Base-by-base conservation (phyloP, 129 eudicot genomes). In the Pulicaria dysenterica region DNA sequence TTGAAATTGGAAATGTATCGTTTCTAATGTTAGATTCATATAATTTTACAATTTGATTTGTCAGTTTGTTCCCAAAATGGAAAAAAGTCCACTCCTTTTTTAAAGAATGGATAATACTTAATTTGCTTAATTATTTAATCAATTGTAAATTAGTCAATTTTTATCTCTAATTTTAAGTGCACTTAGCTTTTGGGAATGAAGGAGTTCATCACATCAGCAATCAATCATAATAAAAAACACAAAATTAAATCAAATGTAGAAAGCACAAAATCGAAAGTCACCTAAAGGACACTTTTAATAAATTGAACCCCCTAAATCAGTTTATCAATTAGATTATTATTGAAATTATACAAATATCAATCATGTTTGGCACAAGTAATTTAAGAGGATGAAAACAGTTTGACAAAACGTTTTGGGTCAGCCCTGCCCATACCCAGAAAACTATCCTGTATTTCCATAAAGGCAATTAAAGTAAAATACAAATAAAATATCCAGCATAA, bases 251-350 rank as follows among this genome's bases (percentile, higher is more conserved):
- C 39, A 64, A 64, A 37, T 37, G 46, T 67, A 5, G n/a, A 37
- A 16, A 51, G 48, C 61, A 51, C 53, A 69, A 69, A 68, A 36
- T 47, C n/a, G 13, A 48, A 48, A 48, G 54, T 3, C 54, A 48
- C 54, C n/a, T 15, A 10, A 15, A 11, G 54, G 15, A 48, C 31
- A 24, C 1, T 13, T 17, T 55, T 55, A 3, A 17, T 55, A 38
- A 19, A 55, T 24, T 24, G 24, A 17, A 8, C 12, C 59, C 36
- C 62, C n/a, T 57, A 10, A 57, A 57, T n/a, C 6, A 24, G 10
- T 9, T 24, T 57, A 10, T 24, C 34, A 57, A 24, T 57, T 9
- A 34, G 63, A 9, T 57, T 10, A 57, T 50, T 50, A 50, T 50
- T 14, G 5, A 13, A 50, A 24, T 24, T 24, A 24, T 24, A 24